phyloP scores from a whole-genome alignment of 306 rosid genomes.

The Canavalia ensiformis region DNA sequence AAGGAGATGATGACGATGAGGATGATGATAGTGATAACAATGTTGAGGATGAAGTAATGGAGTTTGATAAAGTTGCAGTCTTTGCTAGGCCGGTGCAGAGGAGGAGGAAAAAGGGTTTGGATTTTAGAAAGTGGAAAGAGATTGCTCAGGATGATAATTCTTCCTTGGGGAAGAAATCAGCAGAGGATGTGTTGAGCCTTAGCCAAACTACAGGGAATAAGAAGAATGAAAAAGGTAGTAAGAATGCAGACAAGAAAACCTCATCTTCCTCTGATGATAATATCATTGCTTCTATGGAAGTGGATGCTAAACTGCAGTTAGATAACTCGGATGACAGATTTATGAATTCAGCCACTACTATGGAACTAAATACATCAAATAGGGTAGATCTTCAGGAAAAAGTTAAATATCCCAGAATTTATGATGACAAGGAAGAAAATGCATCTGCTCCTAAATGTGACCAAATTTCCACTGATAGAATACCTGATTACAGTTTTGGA shows the following conservation, averaged over 20 bases:
- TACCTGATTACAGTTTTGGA: constrained; percentile 34
- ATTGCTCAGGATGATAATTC: constrained; percentile 54
- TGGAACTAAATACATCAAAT: constrained; percentile 54
- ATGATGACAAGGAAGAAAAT: constrained; percentile 39
- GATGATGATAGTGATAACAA: constrained; percentile 45
- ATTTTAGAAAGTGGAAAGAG: constrained; percentile 77
- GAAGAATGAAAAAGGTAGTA: constrained; percentile 42
- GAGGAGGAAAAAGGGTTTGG: constrained; percentile 70
- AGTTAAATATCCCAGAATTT: constrained; percentile 21
- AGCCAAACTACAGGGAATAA: constrained; percentile 44
- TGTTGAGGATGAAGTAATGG: constrained; percentile 61
- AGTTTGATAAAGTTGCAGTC: constrained; percentile 58
- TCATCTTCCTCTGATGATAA: constrained; percentile 43
- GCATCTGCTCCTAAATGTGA: constrained; percentile 34
- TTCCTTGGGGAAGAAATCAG: constrained; percentile 47
- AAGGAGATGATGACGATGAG: constrained; percentile 34
- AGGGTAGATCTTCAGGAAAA: constrained; percentile 40
- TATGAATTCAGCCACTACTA: constrained; percentile 36
- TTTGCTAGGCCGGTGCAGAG: constrained; percentile 75
- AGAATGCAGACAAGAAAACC: constrained; percentile 46
- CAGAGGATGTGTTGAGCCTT: constrained; percentile 20
- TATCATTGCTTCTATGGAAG: constrained; percentile 32
- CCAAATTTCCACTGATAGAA: constrained; percentile 25
- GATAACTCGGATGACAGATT: constrained; percentile 32
- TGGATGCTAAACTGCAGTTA: constrained; percentile 40